phyloP scores from a whole-genome alignment of 192 early-diverging fungal species.

The Coemansia sp. region DNA sequence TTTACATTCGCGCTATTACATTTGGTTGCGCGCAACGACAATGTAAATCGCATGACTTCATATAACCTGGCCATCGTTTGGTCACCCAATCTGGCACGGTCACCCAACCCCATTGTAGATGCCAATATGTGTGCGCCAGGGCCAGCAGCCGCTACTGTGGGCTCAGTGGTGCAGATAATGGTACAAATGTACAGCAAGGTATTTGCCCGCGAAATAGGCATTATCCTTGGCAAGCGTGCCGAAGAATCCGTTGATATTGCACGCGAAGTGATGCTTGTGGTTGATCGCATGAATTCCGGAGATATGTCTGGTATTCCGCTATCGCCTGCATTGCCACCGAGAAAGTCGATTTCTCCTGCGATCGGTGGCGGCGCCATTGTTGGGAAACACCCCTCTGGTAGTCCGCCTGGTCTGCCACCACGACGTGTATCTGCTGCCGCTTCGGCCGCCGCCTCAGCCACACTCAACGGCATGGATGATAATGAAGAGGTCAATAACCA shows the following conservation, averaged over 20 bases:
- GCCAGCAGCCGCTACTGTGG: slow-evolving; percentile 19
- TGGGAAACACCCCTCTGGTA: no score
- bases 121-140: slow-evolving; percentile 39
- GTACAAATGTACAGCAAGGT: slow-evolving; percentile 23
- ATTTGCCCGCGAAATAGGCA: slow-evolving; percentile 20
- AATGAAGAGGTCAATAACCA: background rate
- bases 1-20: slow-evolving; percentile 53
- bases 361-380: no score
- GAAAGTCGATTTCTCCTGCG: no score
- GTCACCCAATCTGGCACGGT: slow-evolving; percentile 76
- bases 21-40: slow-evolving; percentile 60
- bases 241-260: slow-evolving; percentile 6
- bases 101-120: slow-evolving; percentile 37
- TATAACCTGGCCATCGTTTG: slow-evolving; percentile 82
- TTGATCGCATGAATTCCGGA: slow-evolving; percentile 21
- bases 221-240: slow-evolving; percentile 1
- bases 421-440: background rate
- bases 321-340: background rate
- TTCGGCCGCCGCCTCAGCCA: background rate
- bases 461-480: background rate
- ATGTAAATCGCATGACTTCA: slow-evolving; percentile 73
- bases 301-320: background rate
- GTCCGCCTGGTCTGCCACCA: background rate
- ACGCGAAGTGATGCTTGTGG: slow-evolving; percentile 6
- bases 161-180: slow-evolving; percentile 34